These are phyloP conservation scores for Physcomitrellopsis africana DNA, from an alignment of 225 moss, liverwort and hornwort species.

Conservation along the genomic window DNA sequence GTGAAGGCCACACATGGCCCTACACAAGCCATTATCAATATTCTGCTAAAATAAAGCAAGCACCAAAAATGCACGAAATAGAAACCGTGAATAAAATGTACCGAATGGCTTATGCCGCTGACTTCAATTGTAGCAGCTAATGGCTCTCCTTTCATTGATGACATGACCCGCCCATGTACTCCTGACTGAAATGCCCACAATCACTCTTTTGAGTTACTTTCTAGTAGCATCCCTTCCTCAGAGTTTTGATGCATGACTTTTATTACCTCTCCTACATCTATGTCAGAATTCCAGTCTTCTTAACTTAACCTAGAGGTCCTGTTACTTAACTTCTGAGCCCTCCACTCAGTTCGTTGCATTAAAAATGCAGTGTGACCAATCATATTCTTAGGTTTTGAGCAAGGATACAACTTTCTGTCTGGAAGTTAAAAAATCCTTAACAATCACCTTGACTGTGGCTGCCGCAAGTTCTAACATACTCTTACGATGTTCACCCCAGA, in stretches of 20 bases:
- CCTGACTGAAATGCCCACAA: conserved; percentile 64
- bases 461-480: conserved; percentile 87
- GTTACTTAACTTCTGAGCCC: neutral
- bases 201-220: neutral
- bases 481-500: conserved; percentile 80
- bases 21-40: conserved; percentile 10
- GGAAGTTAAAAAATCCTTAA: neutral
- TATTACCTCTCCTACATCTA: neutral
- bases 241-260: neutral
- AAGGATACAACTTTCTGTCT: neutral
- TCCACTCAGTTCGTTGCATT: conserved; percentile 8
- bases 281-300: conserved; percentile 8
- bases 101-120: conserved; percentile 67
- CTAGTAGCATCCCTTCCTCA: conserved; percentile 14
- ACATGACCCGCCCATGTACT: conserved; percentile 85
- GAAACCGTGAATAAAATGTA: conserved; percentile 40
- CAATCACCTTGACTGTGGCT: conserved; percentile 68
- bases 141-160: conserved; percentile 66
- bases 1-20: neutral
- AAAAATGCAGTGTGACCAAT: conserved; percentile 5
- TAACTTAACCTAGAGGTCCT: neutral
- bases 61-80: neutral
- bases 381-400: conserved; percentile 1
- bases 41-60: neutral
- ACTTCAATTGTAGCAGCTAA: conserved; percentile 77